Evolutionary conservation across 2,329 filamentous ascomycete species (phyloP).

Genomic region (Penicillium crustosum): DNA sequence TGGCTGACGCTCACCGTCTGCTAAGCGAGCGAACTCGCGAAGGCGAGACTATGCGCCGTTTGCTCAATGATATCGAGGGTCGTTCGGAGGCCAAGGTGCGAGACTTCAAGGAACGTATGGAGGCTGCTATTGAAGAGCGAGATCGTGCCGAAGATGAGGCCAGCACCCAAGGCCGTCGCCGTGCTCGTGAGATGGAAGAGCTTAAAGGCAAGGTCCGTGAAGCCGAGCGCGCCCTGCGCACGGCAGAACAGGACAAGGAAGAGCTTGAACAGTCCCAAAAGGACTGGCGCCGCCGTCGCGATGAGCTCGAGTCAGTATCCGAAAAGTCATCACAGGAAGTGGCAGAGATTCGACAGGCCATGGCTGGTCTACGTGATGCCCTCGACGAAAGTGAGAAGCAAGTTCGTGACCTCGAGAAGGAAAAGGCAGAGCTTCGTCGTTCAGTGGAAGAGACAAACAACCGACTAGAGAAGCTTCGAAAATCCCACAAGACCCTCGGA

Average conservation of each 20-base stretch:
- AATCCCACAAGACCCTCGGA: conserved; percentile 61
- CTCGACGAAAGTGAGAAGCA: conserved; percentile 87
- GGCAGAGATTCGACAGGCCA: conserved; percentile 71
- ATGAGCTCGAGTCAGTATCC: conserved; percentile 72
- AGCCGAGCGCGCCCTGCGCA: conserved; percentile 72
- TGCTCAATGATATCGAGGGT: conserved; percentile 82
- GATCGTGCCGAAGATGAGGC: conserved; percentile 91
- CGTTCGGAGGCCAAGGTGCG: conserved; percentile 77
- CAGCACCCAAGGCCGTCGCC: conserved; percentile 70
- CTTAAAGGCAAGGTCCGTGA: conserved; percentile 76
- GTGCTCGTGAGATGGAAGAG: conserved; percentile 82
- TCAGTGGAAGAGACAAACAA: conserved; percentile 75
- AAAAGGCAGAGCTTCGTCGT: conserved; percentile 71
- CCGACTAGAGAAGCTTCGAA: conserved; percentile 76
- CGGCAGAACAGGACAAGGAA: conserved; percentile 71
- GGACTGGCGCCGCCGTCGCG: conserved; percentile 70
- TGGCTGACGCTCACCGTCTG: conserved; percentile 82
- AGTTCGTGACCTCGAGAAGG: conserved; percentile 77
- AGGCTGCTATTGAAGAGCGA: conserved; percentile 87
- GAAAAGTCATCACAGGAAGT: conserved; percentile 71
- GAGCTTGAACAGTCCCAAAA: conserved; percentile 72
- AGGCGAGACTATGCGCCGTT: conserved; percentile 87
- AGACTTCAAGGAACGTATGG: conserved; percentile 86
- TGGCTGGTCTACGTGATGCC: conserved; percentile 73
- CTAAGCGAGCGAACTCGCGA: conserved; percentile 86